Base-by-base conservation (phyloP, 2,329 filamentous ascomycete species). In the Metarhizium humberi region DNA sequence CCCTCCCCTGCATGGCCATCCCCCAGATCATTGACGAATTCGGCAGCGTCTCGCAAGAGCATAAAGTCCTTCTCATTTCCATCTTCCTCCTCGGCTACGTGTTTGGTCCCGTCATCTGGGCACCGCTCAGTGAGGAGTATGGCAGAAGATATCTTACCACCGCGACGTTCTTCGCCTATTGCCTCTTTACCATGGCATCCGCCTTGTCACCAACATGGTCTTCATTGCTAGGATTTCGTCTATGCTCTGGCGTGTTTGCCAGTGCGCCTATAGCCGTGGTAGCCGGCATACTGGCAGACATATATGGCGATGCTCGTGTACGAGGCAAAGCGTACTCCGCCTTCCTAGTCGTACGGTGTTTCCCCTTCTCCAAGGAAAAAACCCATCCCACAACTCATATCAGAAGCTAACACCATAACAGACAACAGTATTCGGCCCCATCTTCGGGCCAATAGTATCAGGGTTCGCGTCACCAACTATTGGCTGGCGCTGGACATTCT, bases 401-500 rank as follows among this genome's bases (percentile, higher is more conserved):
- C 10, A 29, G 34, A 30, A 25, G 55, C 48, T 45, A 6, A 13
- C 18, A 6, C 18, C 4, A 7, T 4, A 3, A 30, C 58, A 81
- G 78, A 76, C 77, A 14, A 89, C 86, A 3, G 78, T 81, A 0
- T 81, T 81, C 48, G 86, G 86, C 0, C 86, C 84, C 0, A 75
- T 88, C n/a, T 67, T 85, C 2, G 81, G 83, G 1, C 86, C 86
- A 3, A 79, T 86, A 16, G 75, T 86, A 25, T 82, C 81, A 0
- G 86, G 85, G 10, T 88, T 79, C 67, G 78, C 81, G 43, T 74
- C 80, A 1, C 65, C 74, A 1, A 75, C 74, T 1, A 76, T 86
- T 30, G 79, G 78, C 30, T 89, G 86, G 86, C 77, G 82, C 46
- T 89, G 86, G 86, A 71, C 78, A 1, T 88, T 88, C 63, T 88